Percentiles rank a stretch among this genome's conserved stretches.
These are phyloP conservation scores for Russula abietina DNA, from an alignment of 768 basidiomycete genomes.

Conservation along the genomic window DNA sequence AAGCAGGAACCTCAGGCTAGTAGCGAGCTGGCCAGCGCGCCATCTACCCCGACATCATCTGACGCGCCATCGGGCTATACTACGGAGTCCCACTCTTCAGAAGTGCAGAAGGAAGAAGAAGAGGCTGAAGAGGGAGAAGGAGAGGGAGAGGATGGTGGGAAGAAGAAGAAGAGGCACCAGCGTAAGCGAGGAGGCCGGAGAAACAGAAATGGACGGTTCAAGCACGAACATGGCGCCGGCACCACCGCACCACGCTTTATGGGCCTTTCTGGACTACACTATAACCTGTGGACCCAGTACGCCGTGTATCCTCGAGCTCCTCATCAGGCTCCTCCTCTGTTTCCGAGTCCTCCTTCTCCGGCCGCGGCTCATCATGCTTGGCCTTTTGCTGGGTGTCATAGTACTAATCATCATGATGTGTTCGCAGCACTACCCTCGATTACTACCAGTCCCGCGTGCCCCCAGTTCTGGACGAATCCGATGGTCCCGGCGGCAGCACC, in stretches of 20 bases:
- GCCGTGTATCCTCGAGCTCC: not conserved
- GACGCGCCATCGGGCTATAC: not conserved
- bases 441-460: no score
- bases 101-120: not conserved
- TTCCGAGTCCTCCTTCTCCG: no score
- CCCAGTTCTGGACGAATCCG: no score
- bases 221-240: not conserved
- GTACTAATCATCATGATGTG: no score
- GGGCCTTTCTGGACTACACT: not conserved
- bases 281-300: not conserved
- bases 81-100: not conserved
- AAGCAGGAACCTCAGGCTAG: not conserved
- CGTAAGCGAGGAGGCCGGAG: not conserved
- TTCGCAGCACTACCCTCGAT: no score
- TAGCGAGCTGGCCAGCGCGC: not conserved
- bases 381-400: no score
- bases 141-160: no score
- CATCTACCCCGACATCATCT: not conserved
- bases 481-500: no score
- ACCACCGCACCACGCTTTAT: conserved; percentile 11
- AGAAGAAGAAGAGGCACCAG: not conserved
- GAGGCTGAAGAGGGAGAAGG: not conserved
- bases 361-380: no score
- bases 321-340: no score
- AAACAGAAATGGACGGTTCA: no score